Evolutionary conservation across 1,284 basidiomycete genomes (phyloP).

Genomic region (Amylostereum chailletii): DNA sequence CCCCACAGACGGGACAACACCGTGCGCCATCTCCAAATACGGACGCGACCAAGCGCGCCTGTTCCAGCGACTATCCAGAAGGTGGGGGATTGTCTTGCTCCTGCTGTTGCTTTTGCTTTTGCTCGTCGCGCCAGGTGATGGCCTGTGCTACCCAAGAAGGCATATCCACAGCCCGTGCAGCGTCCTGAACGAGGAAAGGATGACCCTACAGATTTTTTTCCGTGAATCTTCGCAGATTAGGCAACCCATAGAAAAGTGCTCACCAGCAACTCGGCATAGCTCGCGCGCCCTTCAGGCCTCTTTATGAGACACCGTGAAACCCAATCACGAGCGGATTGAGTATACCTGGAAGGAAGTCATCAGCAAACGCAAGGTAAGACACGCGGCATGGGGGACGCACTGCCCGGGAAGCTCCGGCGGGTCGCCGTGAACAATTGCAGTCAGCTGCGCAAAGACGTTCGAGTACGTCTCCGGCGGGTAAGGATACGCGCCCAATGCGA

Average conservation of each 20-base stretch:
- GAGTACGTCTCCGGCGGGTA: constrained; percentile 98
- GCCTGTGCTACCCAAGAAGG: constrained; percentile 69
- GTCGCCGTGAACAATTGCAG: constrained; percentile 92
- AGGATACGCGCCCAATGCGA: constrained; percentile 87
- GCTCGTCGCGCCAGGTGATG: constrained; percentile 33
- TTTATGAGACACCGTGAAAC: constrained; percentile 65
- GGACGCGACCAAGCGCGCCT: no score
- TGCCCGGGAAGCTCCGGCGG: constrained; percentile 70
- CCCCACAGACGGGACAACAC: no score
- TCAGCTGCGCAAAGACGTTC: constrained; percentile 94
- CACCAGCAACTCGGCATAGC: constrained; percentile 77
- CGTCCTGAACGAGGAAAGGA: constrained; percentile 55
- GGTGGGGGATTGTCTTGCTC: background rate
- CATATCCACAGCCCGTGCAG: constrained; percentile 69
- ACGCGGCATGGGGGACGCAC: no score
- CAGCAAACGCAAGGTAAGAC: no score
- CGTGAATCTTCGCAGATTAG: constrained; percentile 1
- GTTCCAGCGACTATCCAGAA: no score
- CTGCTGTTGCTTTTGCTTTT: constrained; percentile 1
- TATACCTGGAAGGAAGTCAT: constrained; percentile 22
- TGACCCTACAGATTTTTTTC: constrained; percentile 38
- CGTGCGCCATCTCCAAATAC: no score
- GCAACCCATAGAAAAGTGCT: constrained; percentile 16
- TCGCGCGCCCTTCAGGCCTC: constrained; percentile 71
- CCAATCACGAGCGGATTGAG: constrained; percentile 48